A percentile compares a stretch with the other conserved stretches of the same genome.
Evolutionary conservation across 345 rosid species (phyloP).

Genomic region (Passiflora organensis): DNA sequence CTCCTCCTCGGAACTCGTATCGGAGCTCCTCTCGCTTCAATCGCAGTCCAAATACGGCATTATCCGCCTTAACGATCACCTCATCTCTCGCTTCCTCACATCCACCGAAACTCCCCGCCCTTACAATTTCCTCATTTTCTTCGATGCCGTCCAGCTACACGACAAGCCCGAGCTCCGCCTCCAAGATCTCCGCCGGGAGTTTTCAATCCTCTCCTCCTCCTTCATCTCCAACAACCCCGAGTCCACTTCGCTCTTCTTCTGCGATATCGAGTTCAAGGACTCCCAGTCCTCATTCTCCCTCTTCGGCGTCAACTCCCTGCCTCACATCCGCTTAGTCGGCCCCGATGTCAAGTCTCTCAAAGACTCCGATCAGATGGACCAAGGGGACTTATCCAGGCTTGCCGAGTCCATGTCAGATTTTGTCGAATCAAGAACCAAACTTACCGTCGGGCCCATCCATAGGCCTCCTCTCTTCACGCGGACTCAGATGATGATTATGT

Average conservation of each 20-base stretch:
- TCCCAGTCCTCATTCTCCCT: conserved; percentile 61
- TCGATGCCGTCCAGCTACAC: conserved; percentile 71
- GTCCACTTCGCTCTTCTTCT: conserved; percentile 57
- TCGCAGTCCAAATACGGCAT: conserved; percentile 57
- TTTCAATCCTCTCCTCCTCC: conserved; percentile 62
- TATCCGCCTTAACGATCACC: conserved; percentile 73
- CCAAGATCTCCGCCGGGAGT: conserved; percentile 55
- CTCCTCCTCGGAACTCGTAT: conserved; percentile 38
- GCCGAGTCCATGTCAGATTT: conserved; percentile 85
- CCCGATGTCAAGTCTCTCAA: conserved; percentile 44
- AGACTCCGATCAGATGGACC: conserved; percentile 69
- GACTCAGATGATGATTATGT: conserved; percentile 33
- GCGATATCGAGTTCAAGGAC: conserved; percentile 67
- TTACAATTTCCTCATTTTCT: conserved; percentile 73
- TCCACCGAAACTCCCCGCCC: conserved; percentile 66
- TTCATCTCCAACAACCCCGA: conserved; percentile 63
- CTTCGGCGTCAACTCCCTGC: conserved; percentile 82
- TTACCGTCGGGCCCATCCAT: conserved; percentile 60
- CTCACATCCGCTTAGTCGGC: conserved; percentile 75
- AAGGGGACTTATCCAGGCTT: conserved; percentile 56
- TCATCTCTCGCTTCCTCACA: conserved; percentile 67
- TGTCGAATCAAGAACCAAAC: conserved; percentile 50
- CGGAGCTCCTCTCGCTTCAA: conserved; percentile 62
- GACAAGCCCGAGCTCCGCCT: conserved; percentile 72
- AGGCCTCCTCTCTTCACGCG: conserved; percentile 62